Base-by-base conservation (phyloP, 257 asterid species). In the Haberlea rhodopensis region DNA sequence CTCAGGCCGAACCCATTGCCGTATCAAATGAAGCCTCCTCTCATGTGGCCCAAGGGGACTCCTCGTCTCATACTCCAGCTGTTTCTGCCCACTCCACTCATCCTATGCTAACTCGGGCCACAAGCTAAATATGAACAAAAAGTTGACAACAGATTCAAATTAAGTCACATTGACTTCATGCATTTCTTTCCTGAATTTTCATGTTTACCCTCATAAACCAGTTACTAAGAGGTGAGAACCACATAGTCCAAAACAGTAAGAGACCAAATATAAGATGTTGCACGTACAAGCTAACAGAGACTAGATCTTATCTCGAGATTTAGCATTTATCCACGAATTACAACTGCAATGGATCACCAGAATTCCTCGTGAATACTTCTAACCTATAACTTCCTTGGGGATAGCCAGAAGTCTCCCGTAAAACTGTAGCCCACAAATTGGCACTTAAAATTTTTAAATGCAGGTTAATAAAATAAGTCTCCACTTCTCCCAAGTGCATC, bases 181-280 rank as follows among this genome's bases (percentile, higher is more conserved):
- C 46, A 11, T 37, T 11, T 0, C 11, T 32, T 32, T 10, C 46
- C 3, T 37, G n/a, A 8, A 3, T 46, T 68, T 73, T 29, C 75
- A 43, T 43, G 10, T 51, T 51, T 32, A 56, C 40, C 59, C 66
- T 51, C 57, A 65, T 52, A 31, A 57, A 51, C 69, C 18, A 69
- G 68, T 58, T 43, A 19, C 23, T 31, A 31, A 37, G 5, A 37
- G n/a, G 46, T 37, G 11, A 6, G 51, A n/a, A 61, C n/a, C 43
- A 51, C 16, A 56, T 19, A n/a, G 60, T 48, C 66, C 27, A 13
- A 28, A 11, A 32, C 15, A 46, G 45, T 60, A 53, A 59, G 59
- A 60, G n/a, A 57, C 22, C 8, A n/a, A 55, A 16, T 31, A 55
- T 37, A 16, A 13, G 21, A 32, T 31, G 48, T 24, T 46, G 54